Base-by-base conservation (phyloP, 2,329 filamentous ascomycete genomes). In the Diaporthe vaccinii region DNA sequence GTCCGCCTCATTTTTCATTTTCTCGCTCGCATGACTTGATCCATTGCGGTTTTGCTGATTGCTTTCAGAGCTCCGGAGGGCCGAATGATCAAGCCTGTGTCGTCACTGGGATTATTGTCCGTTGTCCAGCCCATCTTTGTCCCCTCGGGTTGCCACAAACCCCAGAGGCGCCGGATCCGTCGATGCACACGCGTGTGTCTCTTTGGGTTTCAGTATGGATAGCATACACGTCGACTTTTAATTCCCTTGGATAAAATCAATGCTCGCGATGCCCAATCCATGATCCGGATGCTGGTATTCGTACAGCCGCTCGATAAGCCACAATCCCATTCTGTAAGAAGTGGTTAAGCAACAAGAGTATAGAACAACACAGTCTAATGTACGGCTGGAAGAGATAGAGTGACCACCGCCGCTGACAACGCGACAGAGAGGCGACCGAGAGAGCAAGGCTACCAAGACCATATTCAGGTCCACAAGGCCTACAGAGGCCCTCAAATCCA, bases 51-150 rank as follows among this genome's bases (percentile, higher is more conserved):
- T n/a, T 9, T 22, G 3, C 46, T 25, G 31, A 20, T 55, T 69
- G 1, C 10, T 53, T 55, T 20, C n/a, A 8, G n/a, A 25, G 17
- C 15, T 12, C 28, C 10, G 14, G 22, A 28, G 4, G 49, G 31
- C 22, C 25, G n/a, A 8, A 31, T 7, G 3, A 41, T 55, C 25
- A 20, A 10, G 15, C 4, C 22, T 49, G 41, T 31, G 10, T 14
- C 4, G 8, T 53, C 8, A n/a, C 5, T 34, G 41, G 49, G 22
- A 9, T 1, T 20, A 39, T 41, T 28, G 31, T 17, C 36, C 46
- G n/a, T 51, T 68, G 14, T 36, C 62, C 31, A 68, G 3, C 8
- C 5, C 46, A 53, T 28, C 65, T 69, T 69, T 69, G 65, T 69
- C 22, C 34, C 9, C 14, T 20, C 14, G 1, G 2, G 15, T 41